phyloP scores from a whole-genome alignment of 805 yeast species.

The Candida morakotiae region DNA sequence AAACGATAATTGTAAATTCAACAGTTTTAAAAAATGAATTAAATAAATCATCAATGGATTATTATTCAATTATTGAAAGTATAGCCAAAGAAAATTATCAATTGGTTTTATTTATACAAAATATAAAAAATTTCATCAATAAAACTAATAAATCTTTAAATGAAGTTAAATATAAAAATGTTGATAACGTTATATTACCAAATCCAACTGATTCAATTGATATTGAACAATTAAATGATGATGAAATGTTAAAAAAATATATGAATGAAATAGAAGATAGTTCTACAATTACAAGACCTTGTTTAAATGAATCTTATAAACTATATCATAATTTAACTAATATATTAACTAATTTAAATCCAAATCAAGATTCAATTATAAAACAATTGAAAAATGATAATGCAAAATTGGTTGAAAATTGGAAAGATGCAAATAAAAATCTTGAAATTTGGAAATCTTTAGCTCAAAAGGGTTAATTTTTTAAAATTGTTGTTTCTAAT shows the following conservation, averaged over 20 bases:
- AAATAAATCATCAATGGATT: conserved; percentile 6
- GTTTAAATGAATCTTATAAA: conserved; percentile 29
- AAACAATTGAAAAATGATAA: conserved; percentile 28
- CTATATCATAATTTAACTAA: conserved; percentile 28
- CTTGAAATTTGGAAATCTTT: conserved; percentile 35
- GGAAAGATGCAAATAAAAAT: conserved; percentile 37
- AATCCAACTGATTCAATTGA: conserved; percentile 33
- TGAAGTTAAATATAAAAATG: conserved; percentile 2
- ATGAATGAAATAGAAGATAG: conserved; percentile 33
- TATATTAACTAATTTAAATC: conserved; percentile 9
- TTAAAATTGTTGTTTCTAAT: conserved; percentile 27
- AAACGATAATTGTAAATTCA: background rate
- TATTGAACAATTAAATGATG: conserved; percentile 15
- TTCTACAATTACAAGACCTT: conserved; percentile 30
- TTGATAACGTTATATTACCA: conserved; percentile 10
- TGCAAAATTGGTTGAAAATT: conserved; percentile 26
- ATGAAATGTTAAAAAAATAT: conserved; percentile 12
- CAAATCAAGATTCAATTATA: conserved; percentile 11
- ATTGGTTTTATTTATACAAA: conserved; percentile 27
- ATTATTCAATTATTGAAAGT: conserved; percentile 30
- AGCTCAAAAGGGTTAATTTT: conserved; percentile 3
- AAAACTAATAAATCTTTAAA: conserved; percentile 13
- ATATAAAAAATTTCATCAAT: conserved; percentile 23
- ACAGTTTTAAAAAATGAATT: conserved; percentile 6
- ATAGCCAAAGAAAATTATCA: conserved; percentile 34